Evolutionary conservation across 306 rosid species (phyloP).

Genomic region (Notholithocarpus densiflorus): DNA sequence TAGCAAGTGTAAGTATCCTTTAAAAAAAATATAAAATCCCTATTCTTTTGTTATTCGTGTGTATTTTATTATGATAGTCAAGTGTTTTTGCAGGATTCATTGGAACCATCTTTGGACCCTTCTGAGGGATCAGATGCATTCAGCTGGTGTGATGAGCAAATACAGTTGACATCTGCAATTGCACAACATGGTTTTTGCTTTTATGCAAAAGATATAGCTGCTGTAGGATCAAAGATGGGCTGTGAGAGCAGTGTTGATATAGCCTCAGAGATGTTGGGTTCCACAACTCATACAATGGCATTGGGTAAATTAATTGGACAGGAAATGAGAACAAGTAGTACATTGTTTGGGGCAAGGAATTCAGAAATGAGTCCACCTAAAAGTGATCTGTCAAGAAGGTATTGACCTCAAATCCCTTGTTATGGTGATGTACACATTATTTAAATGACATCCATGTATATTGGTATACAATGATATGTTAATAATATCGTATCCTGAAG

Average conservation of each 20-base stretch:
- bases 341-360: slow-evolving; percentile 22
- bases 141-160: slow-evolving; percentile 54
- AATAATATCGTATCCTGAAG: background rate
- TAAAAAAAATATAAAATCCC: background rate
- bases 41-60: slow-evolving; percentile 3
- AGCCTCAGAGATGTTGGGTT: slow-evolving; percentile 61
- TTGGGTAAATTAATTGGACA: slow-evolving; percentile 56
- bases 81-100: slow-evolving; percentile 52
- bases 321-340: slow-evolving; percentile 18
- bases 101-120: slow-evolving; percentile 43
- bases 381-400: slow-evolving; percentile 44
- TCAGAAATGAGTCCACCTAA: slow-evolving; percentile 30
- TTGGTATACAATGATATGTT: background rate
- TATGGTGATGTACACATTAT: background rate
- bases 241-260: slow-evolving; percentile 41
- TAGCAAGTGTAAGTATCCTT: slow-evolving; percentile 48
- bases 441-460: background rate
- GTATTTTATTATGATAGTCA: slow-evolving; percentile 21
- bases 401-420: slow-evolving; percentile 17
- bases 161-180: slow-evolving; percentile 57
- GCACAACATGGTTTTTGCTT: slow-evolving; percentile 79
- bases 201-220: slow-evolving; percentile 49
- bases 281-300: slow-evolving; percentile 44
- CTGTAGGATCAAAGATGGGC: slow-evolving; percentile 46
- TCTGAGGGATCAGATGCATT: slow-evolving; percentile 46